Base-by-base conservation (phyloP, 176 grass and related monocot genomes). In the Cenchrus purpureus region DNA sequence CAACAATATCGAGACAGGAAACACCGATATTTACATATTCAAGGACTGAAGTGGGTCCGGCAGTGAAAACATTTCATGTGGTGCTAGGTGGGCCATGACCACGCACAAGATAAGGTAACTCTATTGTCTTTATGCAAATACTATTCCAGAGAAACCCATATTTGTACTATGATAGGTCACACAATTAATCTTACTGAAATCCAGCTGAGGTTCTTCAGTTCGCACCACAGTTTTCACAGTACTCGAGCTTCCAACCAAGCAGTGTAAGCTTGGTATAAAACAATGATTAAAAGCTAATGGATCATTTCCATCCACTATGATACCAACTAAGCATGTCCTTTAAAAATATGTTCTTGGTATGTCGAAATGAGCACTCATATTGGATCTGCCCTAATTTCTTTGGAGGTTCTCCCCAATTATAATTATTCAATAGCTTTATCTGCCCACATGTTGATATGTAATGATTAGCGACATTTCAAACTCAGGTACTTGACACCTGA, bases 21-120 rank as follows among this genome's bases (percentile, higher is more conserved):
- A 71, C 71, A 63, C 3, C 37, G 29, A 77, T 22, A 49, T 56
- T 77, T 65, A 79, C 73, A 58, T 74, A 82, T 83, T 86, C 79
- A 83, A 88, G 56, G 79, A 82, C 73, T 79, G 50, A 65, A 73
- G 58, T 78, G 66, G 66, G 79, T 65, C 65, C 57, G 73, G 6
- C 17, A 73, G 53, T 58, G 43, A 77, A 81, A 86, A 86, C 66
- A 86, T 82, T 73, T 78, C 73, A 82, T 90, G 79, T 82, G 79
- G 83, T 86, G 79, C 55, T 51, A 32, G 74, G 65, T 55, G 16
- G 57, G 57, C 58, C 34, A 54, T 29, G 25, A 62, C 48, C 32
- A 73, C 20, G 79, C 49, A 73, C 65, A 73, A 50, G 65, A 86
- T 31, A 71, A 59, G 79, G 40, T 10, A 86, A 68, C 50, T 79